These are phyloP conservation scores for Exserohilum turcica DNA, from an alignment of 2,329 filamentous ascomycete species.

Conservation along the genomic window DNA sequence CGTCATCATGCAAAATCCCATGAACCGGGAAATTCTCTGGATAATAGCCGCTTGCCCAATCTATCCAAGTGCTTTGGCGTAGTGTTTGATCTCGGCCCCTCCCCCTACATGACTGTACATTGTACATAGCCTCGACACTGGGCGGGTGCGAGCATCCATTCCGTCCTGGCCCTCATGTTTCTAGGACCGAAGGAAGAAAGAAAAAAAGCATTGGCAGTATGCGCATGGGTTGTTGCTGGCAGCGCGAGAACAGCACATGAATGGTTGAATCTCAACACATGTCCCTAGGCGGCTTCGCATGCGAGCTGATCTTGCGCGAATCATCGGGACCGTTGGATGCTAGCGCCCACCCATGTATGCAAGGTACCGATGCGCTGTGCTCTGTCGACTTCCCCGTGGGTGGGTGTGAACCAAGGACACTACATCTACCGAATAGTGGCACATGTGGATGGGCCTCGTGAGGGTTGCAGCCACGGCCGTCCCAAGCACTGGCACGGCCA, in stretches of 20 bases:
- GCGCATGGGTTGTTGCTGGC: not conserved
- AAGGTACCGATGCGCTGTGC: constrained; percentile 27
- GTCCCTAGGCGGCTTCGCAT: constrained; percentile 24
- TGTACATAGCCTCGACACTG: no score
- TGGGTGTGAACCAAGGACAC: not conserved
- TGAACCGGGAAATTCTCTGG: constrained; percentile 14
- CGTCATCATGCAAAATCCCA: constrained; percentile 20
- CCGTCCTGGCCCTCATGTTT: no score
- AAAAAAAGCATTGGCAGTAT: no score
- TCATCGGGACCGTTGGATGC: constrained; percentile 18
- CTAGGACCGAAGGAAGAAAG: no score
- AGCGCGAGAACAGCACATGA: not conserved
- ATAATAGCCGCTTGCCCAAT: constrained; percentile 15
- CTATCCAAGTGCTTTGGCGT: not conserved
- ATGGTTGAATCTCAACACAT: not conserved
- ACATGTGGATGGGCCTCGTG: not conserved
- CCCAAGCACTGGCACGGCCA: not conserved
- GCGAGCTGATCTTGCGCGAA: constrained; percentile 13
- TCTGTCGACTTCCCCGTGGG: constrained; percentile 10
- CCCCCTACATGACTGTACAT: constrained; percentile 8
- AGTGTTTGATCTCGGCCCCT: constrained; percentile 14
- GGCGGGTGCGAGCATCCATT: no score
- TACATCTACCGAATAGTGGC: not conserved
- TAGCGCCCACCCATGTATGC: constrained; percentile 27
- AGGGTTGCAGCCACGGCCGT: not conserved